phyloP scores from a whole-genome alignment of 2,329 filamentous ascomycete species.

The Colletotrichum acutatum region DNA sequence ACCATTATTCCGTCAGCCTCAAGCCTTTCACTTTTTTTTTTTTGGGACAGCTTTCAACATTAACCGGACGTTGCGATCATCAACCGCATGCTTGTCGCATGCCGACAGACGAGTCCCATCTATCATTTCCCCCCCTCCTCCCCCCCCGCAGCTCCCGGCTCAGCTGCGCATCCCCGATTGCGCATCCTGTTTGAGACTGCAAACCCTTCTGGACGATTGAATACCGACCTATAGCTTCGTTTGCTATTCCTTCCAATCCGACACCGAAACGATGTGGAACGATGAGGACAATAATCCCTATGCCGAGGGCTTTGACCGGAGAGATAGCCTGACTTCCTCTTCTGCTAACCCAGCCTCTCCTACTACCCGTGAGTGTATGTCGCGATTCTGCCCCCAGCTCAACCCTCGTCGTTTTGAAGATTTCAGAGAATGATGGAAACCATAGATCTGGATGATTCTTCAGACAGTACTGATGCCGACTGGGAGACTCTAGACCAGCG shows the following conservation, averaged over 20 bases:
- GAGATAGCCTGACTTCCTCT: constrained; percentile 81
- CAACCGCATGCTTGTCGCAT: constrained; percentile 1
- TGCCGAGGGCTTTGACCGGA: constrained; percentile 87
- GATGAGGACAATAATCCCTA: constrained; percentile 99
- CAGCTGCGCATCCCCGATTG: constrained; percentile 31
- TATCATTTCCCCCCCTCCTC: constrained; percentile 17
- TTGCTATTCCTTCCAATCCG: background rate
- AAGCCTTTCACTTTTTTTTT: background rate
- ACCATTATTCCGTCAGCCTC: background rate
- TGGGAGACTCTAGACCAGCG: constrained; percentile 62
- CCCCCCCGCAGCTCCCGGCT: constrained; percentile 30
- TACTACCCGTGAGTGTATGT: constrained; percentile 57
- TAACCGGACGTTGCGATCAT: background rate
- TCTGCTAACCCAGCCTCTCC: constrained; percentile 74
- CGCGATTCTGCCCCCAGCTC: background rate
- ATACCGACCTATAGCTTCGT: constrained; percentile 20
- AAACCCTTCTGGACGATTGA: constrained; percentile 23
- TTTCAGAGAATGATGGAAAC: constrained; percentile 49
- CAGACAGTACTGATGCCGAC: constrained; percentile 54
- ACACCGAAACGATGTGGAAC: constrained; percentile 83
- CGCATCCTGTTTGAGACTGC: constrained; percentile 31
- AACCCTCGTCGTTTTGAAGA: constrained; percentile 9
- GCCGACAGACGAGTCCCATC: constrained; percentile 6
- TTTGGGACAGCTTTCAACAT: background rate
- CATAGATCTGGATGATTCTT: constrained; percentile 48